These are phyloP conservation scores for Geotrichum citri-aurantii DNA, from an alignment of 1,139 yeast genomes.

Conservation along the genomic window DNA sequence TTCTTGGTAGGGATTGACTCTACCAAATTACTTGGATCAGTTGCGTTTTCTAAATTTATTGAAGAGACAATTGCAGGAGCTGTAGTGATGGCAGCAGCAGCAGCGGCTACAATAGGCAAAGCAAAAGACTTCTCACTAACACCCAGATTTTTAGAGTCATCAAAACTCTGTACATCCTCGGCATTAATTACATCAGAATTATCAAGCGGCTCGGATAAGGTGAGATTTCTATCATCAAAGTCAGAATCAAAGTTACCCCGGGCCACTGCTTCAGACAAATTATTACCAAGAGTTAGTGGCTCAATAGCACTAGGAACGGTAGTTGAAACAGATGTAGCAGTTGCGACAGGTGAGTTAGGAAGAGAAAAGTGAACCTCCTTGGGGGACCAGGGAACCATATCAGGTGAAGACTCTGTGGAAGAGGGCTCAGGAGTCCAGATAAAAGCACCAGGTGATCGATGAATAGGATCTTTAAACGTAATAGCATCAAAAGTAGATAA, in stretches of 20 bases:
- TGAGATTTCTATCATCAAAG: not conserved
- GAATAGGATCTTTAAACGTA: not conserved
- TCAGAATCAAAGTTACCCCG: not conserved
- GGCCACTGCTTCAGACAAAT: not conserved
- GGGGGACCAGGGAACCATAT: slow-evolving; percentile 8
- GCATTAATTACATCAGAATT: not conserved
- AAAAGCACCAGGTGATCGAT: slow-evolving; percentile 8
- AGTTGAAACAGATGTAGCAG: not conserved
- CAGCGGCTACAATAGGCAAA: not conserved
- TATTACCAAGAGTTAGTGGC: not conserved
- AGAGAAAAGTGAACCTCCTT: not conserved
- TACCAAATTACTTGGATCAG: not conserved
- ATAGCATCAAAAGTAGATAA: not conserved
- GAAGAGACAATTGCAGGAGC: slow-evolving; percentile 11
- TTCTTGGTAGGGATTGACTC: not conserved
- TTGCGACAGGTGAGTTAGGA: not conserved
- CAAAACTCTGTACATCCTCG: not conserved
- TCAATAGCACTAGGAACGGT: not conserved
- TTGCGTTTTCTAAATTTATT: not conserved
- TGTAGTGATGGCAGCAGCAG: slow-evolving; percentile 13
- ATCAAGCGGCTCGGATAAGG: not conserved
- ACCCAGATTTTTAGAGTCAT: not conserved
- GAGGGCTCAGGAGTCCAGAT: slow-evolving; percentile 10
- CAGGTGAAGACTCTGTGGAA: slow-evolving; percentile 8
- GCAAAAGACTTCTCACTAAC: not conserved